Base-by-base conservation (phyloP, 179 eudicot species). In the Gypsophila paniculata region DNA sequence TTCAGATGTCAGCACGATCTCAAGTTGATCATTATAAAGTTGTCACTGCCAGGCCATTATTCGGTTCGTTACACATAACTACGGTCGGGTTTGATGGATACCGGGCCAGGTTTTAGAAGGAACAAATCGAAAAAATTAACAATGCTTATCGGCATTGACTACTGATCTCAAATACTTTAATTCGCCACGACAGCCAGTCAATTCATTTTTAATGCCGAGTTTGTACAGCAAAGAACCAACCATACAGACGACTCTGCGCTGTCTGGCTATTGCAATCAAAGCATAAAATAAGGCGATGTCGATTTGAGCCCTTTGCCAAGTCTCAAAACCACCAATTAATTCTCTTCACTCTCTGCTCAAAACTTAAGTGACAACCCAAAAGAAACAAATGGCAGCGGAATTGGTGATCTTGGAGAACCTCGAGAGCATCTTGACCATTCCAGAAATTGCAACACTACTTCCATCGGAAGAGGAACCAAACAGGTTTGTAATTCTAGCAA, bases 351-450 rank as follows among this genome's bases (percentile, higher is more conserved):
- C 14, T 32, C 44, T 12, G 9, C 65, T 9, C 46, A 42, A 42
- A 42, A 0, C 46, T 42, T 42, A 42, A 6, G 46, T 26, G 6
- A 61, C 19, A 61, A 32, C 6, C 34, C 34, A 29, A 42, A 42
- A 42, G 11, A 42, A 42, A 49, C n/a, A 46, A 49, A 77, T 77
- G 80, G 80, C 76, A n/a, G 76, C 72, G 58, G 80, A 77, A 49
- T 39, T 49, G 22, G 69, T 77, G 4, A 11, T 77, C 18, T 67
- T 71, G 53, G 36, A 60, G 51, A 72, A 72, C 57, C 76, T 77
- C 5, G 11, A 15, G 39, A n/a, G 7, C 17, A 48, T 32, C 22
- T 72, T 77, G 76, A 8, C 5, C 32, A 6, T 2, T 4, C 18
- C 2, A 17, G 21, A 42, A 26, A 19, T 29, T 12, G 6, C 6